These are phyloP conservation scores for Dorcoceras hygrometricum DNA, from an alignment of 257 asterid species.

Conservation along the genomic window DNA sequence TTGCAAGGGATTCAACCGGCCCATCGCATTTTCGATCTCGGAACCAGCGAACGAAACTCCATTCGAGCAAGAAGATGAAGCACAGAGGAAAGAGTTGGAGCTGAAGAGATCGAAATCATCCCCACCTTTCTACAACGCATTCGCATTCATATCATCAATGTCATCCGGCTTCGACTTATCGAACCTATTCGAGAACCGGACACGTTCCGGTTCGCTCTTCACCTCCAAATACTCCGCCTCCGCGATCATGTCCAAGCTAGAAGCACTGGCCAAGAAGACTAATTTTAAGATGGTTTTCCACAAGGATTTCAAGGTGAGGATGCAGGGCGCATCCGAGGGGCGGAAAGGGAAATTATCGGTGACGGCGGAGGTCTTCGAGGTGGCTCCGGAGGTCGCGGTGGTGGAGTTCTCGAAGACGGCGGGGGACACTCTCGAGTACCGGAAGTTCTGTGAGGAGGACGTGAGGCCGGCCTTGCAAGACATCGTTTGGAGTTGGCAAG, in stretches of 20 bases:
- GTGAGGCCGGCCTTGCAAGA: constrained; percentile 75
- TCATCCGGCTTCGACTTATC: constrained; percentile 82
- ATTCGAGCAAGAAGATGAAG: constrained; percentile 16
- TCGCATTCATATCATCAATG: constrained; percentile 79
- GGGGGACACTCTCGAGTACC: constrained; percentile 84
- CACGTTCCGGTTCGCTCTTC: constrained; percentile 56
- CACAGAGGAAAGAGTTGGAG: constrained; percentile 25
- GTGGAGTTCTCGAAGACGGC: constrained; percentile 70
- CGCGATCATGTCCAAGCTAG: constrained; percentile 47
- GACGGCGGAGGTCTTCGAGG: constrained; percentile 74
- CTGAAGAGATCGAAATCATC: constrained; percentile 39
- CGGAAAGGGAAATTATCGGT: constrained; percentile 64
- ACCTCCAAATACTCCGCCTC: constrained; percentile 62
- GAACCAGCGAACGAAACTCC: constrained; percentile 26
- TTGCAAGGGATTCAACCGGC: constrained; percentile 37
- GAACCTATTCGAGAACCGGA: constrained; percentile 42
- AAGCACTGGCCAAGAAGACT: constrained; percentile 54
- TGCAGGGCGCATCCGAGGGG: constrained; percentile 68
- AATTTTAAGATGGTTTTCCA: constrained; percentile 37
- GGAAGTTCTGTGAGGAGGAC: constrained; percentile 69
- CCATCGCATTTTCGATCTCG: constrained; percentile 34
- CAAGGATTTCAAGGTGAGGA: constrained; percentile 58
- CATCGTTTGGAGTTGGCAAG: constrained; percentile 97
- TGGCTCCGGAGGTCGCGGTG: constrained; percentile 79
- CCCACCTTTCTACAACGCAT: constrained; percentile 74